Base-by-base conservation (phyloP, 148 eudicot species). In the Vaccinium corymbosum region DNA sequence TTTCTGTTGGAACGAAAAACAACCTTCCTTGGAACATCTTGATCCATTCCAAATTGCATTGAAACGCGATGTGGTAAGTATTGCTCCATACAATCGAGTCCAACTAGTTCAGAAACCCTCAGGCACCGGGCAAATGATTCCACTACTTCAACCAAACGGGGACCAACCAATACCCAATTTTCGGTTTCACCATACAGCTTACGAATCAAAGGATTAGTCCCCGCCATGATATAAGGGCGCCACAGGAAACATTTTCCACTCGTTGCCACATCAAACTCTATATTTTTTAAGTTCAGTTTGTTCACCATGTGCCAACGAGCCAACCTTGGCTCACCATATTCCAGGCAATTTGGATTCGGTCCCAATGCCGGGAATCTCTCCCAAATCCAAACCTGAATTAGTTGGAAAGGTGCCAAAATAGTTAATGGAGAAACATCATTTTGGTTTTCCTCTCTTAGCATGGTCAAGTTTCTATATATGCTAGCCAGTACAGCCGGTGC, bases 11-110 rank as follows among this genome's bases (percentile, higher is more conserved):
- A 29, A 29, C 32, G 32, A 29, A 29, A 29, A 29, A 29, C 32
- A 29, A 29, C 32, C 32, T 29, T 29, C 32, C 32, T 29, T 29
- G 32, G 32, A 29, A 29, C 1, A 29, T 29, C 32, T 29, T 29
- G 32, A 84, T 92, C 93, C 17, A 87, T 74, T 3, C 93, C 92
- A 83, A 90, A 90, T 51, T 92, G 93, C 90, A 85, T 82, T 11
- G 91, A 90, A 20, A 89, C 91, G 22, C 92, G 79, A 83, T 89
- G 89, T 55, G 94, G 94, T 0, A 80, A 80, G 77, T 93, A 93
- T 50, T 79, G 84, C 82, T 89, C 90, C 9, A 85, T 55, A 29
- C 88, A 88, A 20, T 86, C 92, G 2, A 85, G 3, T 20, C 94
- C 94, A 8, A 89, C 89, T 29, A 90, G 83, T 79, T 90, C 89